phyloP scores from a whole-genome alignment of 108 stramenopile species.

The Cyclotella choctawhatcheeana region DNA sequence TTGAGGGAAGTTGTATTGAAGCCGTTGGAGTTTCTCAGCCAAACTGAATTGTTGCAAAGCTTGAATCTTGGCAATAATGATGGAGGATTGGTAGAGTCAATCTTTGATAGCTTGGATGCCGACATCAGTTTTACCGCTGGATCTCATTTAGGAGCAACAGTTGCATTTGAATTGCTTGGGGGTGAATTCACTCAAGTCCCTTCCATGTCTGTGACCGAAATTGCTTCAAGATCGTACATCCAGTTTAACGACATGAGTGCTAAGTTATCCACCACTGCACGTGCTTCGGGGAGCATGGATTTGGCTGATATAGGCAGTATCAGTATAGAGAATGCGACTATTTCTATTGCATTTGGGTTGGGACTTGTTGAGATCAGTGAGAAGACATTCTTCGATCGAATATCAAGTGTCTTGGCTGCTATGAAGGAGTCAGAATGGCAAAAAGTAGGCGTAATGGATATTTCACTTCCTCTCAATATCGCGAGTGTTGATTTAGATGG shows the following conservation, averaged over 20 bases:
- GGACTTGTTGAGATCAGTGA: constrained; percentile 18
- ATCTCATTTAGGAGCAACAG: constrained; percentile 18
- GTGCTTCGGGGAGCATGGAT: constrained; percentile 11
- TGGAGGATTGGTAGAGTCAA: neutral
- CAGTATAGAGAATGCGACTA: constrained; percentile 12
- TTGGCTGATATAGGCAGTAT: constrained; percentile 17
- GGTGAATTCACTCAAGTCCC: neutral
- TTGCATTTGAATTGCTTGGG: constrained; percentile 13
- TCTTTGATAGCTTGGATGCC: neutral
- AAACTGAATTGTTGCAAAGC: constrained; percentile 15
- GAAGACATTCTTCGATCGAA: constrained; percentile 14
- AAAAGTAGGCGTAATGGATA: constrained; percentile 27
- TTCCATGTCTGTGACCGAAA: neutral
- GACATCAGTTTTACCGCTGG: constrained; percentile 20
- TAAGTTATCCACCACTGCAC: constrained; percentile 26
- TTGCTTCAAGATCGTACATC: constrained; percentile 6
- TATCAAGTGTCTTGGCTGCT: constrained; percentile 8
- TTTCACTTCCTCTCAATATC: constrained; percentile 7
- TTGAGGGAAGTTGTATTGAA: constrained; percentile 11
- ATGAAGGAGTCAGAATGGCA: constrained; percentile 26
- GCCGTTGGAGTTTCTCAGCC: constrained; percentile 18
- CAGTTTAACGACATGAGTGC: constrained; percentile 35
- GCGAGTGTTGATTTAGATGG: neutral
- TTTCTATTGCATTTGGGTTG: constrained; percentile 26
- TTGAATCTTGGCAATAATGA: constrained; percentile 1